Percentiles rank a stretch among this genome's conserved stretches.
phyloP scores from a whole-genome alignment of 2,329 filamentous ascomycete genomes.

The Aspergillus pseudoglaucus region DNA sequence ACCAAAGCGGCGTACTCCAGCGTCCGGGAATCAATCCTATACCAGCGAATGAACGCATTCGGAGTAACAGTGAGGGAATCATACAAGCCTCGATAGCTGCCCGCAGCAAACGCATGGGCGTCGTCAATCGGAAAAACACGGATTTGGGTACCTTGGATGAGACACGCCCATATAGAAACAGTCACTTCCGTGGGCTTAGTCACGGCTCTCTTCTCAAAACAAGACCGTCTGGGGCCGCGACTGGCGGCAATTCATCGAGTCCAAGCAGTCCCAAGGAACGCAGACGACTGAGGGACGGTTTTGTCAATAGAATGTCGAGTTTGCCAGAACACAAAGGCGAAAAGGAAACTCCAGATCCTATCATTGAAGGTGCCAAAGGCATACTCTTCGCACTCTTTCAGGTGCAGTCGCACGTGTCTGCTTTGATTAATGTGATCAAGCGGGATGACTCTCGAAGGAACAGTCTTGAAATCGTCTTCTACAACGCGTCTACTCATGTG shows the following conservation, averaged over 20 bases:
- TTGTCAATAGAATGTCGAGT: slow-evolving; percentile 50
- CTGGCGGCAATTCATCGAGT: slow-evolving; percentile 36
- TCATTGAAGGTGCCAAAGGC: slow-evolving; percentile 51
- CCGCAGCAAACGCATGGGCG: slow-evolving; percentile 55
- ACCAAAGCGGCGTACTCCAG: slow-evolving; percentile 46
- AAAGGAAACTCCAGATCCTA: slow-evolving; percentile 41
- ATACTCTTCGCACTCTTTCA: slow-evolving; percentile 52
- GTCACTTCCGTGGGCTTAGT: slow-evolving; percentile 52
- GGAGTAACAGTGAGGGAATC: slow-evolving; percentile 58
- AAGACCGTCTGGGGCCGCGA: slow-evolving; percentile 26
- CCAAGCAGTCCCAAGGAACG: slow-evolving; percentile 40
- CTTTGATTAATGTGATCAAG: slow-evolving; percentile 43
- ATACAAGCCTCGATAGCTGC: slow-evolving; percentile 40
- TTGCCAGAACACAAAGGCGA: slow-evolving; percentile 50
- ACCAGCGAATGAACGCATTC: slow-evolving; percentile 53
- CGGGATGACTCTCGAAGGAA: slow-evolving; percentile 42
- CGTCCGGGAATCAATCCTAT: slow-evolving; percentile 68
- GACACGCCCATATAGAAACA: slow-evolving; percentile 44
- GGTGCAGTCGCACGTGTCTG: slow-evolving; percentile 42
- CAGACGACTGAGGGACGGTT: slow-evolving; percentile 35
- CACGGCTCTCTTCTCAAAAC: slow-evolving; percentile 48
- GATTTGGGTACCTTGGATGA: slow-evolving; percentile 51
- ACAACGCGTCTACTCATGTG: slow-evolving; percentile 51
- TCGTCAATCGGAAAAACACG: slow-evolving; percentile 51
- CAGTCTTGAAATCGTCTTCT: slow-evolving; percentile 50